Evolutionary conservation across 179 eudicot genomes (phyloP), one percentile per base, ranked within the genome.

Genomic region (Beta macrorhiza): DNA sequence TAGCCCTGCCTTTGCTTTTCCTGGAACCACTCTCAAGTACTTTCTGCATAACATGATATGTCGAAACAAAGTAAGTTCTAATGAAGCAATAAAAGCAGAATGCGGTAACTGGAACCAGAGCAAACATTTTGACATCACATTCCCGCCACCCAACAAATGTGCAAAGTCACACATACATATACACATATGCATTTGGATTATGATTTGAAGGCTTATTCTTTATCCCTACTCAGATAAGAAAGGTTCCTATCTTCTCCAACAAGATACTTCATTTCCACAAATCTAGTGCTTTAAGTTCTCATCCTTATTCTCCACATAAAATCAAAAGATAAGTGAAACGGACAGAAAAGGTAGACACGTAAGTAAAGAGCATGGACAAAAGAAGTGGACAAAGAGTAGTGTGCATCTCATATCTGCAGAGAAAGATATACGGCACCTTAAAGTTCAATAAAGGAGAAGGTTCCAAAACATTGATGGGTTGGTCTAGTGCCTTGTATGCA

Each of bases 401-500:
- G 65, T 2, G 16, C 49, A 42, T 67, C 20, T 58, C 19, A 61
- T 63, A 75, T 49, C n/a, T 64, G 22, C 16, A 61, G 58, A 80
- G 61, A 19, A 70, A 85, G 77, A 82, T 79, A n/a, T 83, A 80
- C 77, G 77, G 86, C 57, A 93, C 99, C 99, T 95, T 95, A 53
- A 95, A 87, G 82, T 87, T 89, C 74, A 96, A 83, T 74, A 96
- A 88, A 58, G 99, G 98, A 37, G 99, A 94, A 81, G 98, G 62
- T 85, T 92, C 99, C 51, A 94, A 93, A 63, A 87, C 89, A 84
- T 91, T 96, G 79, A 92, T 78, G 32, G 99, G 99, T 80, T 91
- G 98, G 83, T 96, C 99, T 63, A 96, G 80, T 76, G 99, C 99
- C 90, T 97, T 89, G 72, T 96, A 96, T 56, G 98, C 97, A 80